Base-by-base conservation (phyloP, 192 early-diverging fungal genomes). In the Chytriomyces sp. region DNA sequence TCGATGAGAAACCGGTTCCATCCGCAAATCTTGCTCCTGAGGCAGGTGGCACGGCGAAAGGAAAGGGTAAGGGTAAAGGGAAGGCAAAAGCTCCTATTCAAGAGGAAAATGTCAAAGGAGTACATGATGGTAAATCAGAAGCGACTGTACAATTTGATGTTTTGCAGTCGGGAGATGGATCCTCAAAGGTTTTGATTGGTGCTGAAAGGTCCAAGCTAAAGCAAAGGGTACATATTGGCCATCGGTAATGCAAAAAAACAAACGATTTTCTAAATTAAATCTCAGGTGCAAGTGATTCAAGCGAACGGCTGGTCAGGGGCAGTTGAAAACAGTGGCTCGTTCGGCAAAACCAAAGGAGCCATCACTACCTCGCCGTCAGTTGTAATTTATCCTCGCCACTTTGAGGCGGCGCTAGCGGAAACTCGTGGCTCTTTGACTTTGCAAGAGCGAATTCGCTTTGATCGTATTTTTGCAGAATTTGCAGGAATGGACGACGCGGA, bases 341-440 rank as follows among this genome's bases (percentile, higher is more conserved):
- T 64, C 5, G 5, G 14, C 12, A 19, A 14, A 17, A 7, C 26
- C 25, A 65, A 38, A 10, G 8, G 17, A 10, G 38, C 49, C 28
- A 30, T 10, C 8, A 34, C 39, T 26, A 12, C 36, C 49, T 73
- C 44, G 10, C 25, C 52, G 28, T 12, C 22, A 30, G 38, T 62
- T 33, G 33, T 52, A 25, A 49, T 69, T 26, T 26, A 65, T 33
- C 17, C 49, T 6, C 75, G 67, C 5, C 81, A 92, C 73, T 74
- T 92, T 25, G 84, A 87, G 25, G 78, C 77, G 31, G 90, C 90
- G 0, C 59, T 90, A 6, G 78, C 70, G 38, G 74, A 72, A n/a
- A 88, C 91, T 3, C 77, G 87, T 26, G 84, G 88, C 31, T 92
- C 91, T 19, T 82, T 90, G 33, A 83, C 84, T 12, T 76, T 73